Conservation (phyloP, 306 rosid species). For the Cicer yamashitae region DNA sequence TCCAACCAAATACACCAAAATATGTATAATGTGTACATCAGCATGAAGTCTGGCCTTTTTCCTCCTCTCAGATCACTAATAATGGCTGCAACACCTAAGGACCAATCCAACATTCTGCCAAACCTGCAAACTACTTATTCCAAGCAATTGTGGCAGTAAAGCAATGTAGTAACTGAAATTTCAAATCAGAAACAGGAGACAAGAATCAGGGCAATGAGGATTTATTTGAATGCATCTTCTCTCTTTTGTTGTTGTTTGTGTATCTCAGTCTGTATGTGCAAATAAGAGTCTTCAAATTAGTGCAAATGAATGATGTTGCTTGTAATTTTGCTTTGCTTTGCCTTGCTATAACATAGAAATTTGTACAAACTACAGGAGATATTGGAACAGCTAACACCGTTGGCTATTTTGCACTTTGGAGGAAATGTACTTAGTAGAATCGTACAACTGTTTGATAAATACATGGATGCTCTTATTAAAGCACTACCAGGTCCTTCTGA, state of each 20-base stretch:
- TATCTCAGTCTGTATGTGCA: slow-evolving; percentile 20
- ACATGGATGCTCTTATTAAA: slow-evolving; percentile 87
- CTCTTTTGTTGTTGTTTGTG: not conserved
- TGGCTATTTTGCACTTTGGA: slow-evolving; percentile 77
- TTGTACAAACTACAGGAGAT: slow-evolving; percentile 70
- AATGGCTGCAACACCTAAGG: not conserved
- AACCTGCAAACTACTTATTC: not conserved
- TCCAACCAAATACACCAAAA: too few species aligned
- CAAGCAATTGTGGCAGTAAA: slow-evolving; percentile 17
- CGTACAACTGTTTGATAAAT: slow-evolving; percentile 77
- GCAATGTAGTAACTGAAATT: slow-evolving; percentile 3
- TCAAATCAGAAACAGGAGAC: not conserved
- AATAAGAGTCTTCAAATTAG: not conserved
- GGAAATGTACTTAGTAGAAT: slow-evolving; percentile 77
- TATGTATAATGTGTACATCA: not conserved
- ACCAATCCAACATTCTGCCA: not conserved
- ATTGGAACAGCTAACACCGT: slow-evolving; percentile 83
- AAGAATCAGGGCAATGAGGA: not conserved
- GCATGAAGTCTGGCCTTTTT: not conserved
- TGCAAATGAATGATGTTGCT: slow-evolving; percentile 33
- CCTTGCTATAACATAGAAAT: slow-evolving; percentile 28
- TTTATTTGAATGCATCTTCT: slow-evolving; percentile 5
- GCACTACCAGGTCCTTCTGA: slow-evolving; percentile 88
- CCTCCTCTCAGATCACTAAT: not conserved
- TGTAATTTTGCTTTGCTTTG: slow-evolving; percentile 16